Base-by-base conservation (phyloP, 2,329 filamentous ascomycete species). In the Arthrinium phaeospermum region DNA sequence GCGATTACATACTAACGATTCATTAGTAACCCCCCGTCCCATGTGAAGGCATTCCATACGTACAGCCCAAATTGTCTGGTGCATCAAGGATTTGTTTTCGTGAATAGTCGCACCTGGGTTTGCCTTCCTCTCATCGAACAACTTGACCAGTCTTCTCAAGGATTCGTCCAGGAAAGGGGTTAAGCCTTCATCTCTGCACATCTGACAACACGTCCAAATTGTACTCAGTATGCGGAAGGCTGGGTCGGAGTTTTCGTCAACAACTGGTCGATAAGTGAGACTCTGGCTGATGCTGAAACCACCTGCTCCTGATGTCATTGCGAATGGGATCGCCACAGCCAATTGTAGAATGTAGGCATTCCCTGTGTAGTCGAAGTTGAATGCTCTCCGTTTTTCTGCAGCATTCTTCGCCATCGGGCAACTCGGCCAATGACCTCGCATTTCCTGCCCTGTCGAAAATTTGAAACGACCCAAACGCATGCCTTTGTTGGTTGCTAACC, bases 221-320 rank as follows among this genome's bases (percentile, higher is more conserved):
- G 10, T 8, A 0, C 10, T 10, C 10, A 41, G 7, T 5, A 41
- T 41, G 8, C 37, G 8, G 37, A 41, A 41, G 8, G 37, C 37
- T 10, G 37, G 8, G 10, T 27, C 51, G 16, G 69, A 64, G 0
- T 30, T 1, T 1, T 1, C 19, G 22, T 72, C 41, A 4, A 72
- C 67, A 2, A 53, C 70, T 67, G 71, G 71, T 57, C 41, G 16
- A 24, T 70, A 72, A 37, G 41, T 72, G 16, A 72, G 8, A 13
- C 46, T 67, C 16, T 51, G 71, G 67, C 53, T 30, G 3, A 72
- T 70, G 67, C 71, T 70, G 45, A 67, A 70, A 19, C 71, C 71
- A n/a, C 68, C 71, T 27, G 68, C 41, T 68, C 71, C 71, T 10
- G 51, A 70, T 10, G 68, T 72, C 49, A 22, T 49, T 12, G 68